Base-by-base conservation (phyloP, 1,284 basidiomycete species). In the Rhodofomes roseus region DNA sequence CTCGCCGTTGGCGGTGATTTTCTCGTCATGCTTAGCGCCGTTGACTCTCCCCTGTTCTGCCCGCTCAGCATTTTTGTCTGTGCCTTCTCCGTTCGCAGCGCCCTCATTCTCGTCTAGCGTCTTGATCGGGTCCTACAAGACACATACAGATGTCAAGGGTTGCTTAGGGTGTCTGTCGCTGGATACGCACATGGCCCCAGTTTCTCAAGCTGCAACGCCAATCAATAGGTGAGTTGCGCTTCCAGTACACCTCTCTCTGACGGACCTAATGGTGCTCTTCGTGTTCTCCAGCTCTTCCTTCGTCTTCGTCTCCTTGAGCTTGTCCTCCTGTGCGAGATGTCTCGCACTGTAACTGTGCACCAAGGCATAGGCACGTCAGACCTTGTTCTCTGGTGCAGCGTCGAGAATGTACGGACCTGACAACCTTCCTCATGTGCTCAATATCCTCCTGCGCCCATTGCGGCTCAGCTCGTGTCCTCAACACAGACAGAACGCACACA, bases 351-450 rank as follows among this genome's bases (percentile, higher is more conserved):
- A 71, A 51, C 74, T 70, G 55, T 41, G 20, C 48, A 23, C 40
- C 22, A 48, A 23, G 27, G 20, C 36, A 27, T 9, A 27, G 23
- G 36, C 4, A n/a, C 22, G 31, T n/a, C 18, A 23, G 31, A 12
- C 20, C 14, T 29, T 14, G 11, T 4, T 31, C 4, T 27, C 5
- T 2, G 9, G 14, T 36, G 27, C 22, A 3, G 46, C 5, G 2
- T 23, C 31, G 25, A 8, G 1, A 31, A 12, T 9, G 8, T 12
- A 65, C 70, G 48, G 23, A 75, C 75, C 68, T 65, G 12, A 74
- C 73, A 11, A 77, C 75, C 56, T 75, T 76, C 31, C 71, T 66
- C 68, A 76, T 76, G 60, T 76, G 75, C 60, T 69, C 65, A 23
- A 75, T 63, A 48, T 76, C 74, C 36, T 71, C 70, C 71, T 75